Conservation (phyloP, 1,284 basidiomycete genomes). For the Malassezia psittaci region DNA sequence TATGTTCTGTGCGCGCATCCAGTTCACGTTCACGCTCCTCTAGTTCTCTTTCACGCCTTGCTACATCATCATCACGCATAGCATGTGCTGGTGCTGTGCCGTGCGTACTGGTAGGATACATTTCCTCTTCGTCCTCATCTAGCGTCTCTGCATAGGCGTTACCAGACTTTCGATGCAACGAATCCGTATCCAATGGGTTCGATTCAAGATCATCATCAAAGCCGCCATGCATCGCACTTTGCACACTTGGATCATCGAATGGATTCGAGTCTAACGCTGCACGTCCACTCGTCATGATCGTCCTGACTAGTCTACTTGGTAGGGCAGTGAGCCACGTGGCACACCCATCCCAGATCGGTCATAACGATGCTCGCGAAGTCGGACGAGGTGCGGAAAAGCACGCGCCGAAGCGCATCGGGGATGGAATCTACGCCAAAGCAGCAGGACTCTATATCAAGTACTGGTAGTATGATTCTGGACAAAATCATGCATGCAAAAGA, state of each 20-base stretch:
- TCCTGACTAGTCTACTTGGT: not conserved
- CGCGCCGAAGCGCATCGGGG: slow-evolving; percentile 1
- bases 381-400: slow-evolving; percentile 14
- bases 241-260: slow-evolving; percentile 48
- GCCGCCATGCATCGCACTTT: slow-evolving; percentile 33
- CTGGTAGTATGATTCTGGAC: slow-evolving; percentile 21
- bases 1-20: slow-evolving; percentile 55
- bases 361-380: not conserved
- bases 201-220: slow-evolving; percentile 19
- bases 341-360: not conserved
- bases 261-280: slow-evolving; percentile 45
- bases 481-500: slow-evolving; percentile 22
- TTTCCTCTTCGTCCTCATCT: slow-evolving; percentile 20
- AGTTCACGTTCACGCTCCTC: slow-evolving; percentile 65
- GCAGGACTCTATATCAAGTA: not conserved
- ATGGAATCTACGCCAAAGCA: not conserved
- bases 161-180: slow-evolving; percentile 1
- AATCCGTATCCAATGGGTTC: slow-evolving; percentile 9
- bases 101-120: slow-evolving; percentile 20
- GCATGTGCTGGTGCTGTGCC: slow-evolving; percentile 36
- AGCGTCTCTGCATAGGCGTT: not conserved
- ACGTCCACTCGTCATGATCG: slow-evolving; percentile 14
- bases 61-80: slow-evolving; percentile 57
- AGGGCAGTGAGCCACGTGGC: slow-evolving; percentile 9
- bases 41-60: slow-evolving; percentile 66